phyloP scores from a whole-genome alignment of 176 grass and related monocot species.

The Bolboschoenus planiculmis region DNA sequence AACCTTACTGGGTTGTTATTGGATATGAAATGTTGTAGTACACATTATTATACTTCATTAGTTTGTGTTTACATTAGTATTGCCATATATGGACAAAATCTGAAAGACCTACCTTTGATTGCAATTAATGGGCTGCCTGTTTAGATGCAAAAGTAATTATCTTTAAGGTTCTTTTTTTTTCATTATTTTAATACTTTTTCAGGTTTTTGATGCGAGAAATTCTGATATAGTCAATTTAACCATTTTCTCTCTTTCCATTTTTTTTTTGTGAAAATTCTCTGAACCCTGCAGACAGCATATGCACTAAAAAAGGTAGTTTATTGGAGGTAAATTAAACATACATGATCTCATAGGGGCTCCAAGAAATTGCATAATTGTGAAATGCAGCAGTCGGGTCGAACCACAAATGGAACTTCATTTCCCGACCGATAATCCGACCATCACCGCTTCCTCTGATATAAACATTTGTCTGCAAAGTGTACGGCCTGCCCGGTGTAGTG shows the following conservation, averaged over 20 bases:
- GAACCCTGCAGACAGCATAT: neutral
- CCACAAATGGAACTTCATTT: slow-evolving; percentile 67
- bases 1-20: neutral
- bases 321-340: slow-evolving; percentile 12
- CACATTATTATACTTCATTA: neutral
- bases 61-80: neutral
- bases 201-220: neutral
- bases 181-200: neutral
- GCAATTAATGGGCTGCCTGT: neutral
- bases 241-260: neutral
- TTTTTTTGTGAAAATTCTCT: neutral
- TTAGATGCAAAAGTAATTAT: neutral
- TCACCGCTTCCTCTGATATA: slow-evolving; percentile 60
- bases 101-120: neutral
- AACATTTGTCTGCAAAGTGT: slow-evolving; percentile 72
- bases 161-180: too few species aligned
- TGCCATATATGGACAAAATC: neutral
- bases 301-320: neutral
- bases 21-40: neutral
- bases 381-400: slow-evolving; percentile 41
- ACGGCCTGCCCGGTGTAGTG: slow-evolving; percentile 42
- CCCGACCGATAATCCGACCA: slow-evolving; percentile 37
- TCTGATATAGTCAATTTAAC: neutral
- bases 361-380: slow-evolving; percentile 39
- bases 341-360: slow-evolving; percentile 39